These are phyloP conservation scores for Cornus florida DNA, from an alignment of 148 eudicot genomes.

Conservation along the genomic window DNA sequence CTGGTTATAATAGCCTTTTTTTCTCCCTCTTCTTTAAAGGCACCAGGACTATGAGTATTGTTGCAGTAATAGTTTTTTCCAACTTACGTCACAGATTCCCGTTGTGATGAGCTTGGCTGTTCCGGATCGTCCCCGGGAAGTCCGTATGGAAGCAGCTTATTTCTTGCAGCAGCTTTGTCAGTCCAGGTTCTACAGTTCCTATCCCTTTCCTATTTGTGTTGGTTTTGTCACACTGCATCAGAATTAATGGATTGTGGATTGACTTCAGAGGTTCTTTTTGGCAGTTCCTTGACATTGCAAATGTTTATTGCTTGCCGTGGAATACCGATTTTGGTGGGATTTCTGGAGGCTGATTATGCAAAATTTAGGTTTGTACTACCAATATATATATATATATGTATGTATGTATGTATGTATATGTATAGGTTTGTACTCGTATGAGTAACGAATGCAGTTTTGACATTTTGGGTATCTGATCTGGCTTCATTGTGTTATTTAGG, in stretches of 20 bases:
- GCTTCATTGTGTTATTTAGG: neutral
- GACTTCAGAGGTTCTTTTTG: conserved; percentile 22
- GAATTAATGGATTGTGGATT: neutral
- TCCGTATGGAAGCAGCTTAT: conserved; percentile 96
- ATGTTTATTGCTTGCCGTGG: conserved; percentile 99
- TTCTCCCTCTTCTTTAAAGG: neutral
- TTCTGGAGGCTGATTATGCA: conserved; percentile 96
- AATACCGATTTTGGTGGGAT: conserved; percentile 89
- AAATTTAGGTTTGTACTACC: conserved; percentile 63
- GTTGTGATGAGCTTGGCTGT: conserved; percentile 86
- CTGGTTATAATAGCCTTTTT: too few relatives aligned
- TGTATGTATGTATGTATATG: neutral
- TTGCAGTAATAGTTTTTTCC: neutral
- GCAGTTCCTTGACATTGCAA: conserved; percentile 90
- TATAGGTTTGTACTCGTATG: conserved; percentile 50
- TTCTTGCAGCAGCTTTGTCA: conserved; percentile 97
- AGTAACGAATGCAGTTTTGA: neutral
- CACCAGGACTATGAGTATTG: neutral
- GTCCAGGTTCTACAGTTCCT: conserved; percentile 56
- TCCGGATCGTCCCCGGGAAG: conserved; percentile 90
- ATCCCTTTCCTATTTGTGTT: neutral
- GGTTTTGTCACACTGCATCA: conserved; percentile 1
- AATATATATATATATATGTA: neutral
- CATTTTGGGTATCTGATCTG: neutral
- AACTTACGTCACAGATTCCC: conserved; percentile 56